Percentiles rank a stretch among this genome's conserved stretches.
Evolutionary conservation across 305 asterid genomes (phyloP).

Genomic region (Fraxinus xanthoxyloides): DNA sequence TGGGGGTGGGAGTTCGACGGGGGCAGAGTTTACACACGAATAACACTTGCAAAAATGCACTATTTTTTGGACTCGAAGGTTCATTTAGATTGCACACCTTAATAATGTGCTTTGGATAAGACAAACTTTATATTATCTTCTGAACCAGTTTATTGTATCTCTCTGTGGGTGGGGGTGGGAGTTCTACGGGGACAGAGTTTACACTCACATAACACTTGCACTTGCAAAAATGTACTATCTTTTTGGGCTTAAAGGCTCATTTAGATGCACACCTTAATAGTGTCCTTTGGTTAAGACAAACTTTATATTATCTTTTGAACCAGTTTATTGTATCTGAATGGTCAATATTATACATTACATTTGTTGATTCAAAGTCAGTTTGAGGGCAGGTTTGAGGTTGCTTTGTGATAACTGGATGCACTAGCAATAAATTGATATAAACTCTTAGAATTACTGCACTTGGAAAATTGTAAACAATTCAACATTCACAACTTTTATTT

Average conservation of each 20-base stretch:
- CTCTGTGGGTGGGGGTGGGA: neutral
- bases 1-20: neutral
- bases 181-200: neutral
- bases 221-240: neutral
- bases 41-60: neutral
- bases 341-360: neutral
- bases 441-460: neutral
- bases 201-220: neutral
- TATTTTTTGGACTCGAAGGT: neutral
- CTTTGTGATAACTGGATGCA: neutral
- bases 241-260: neutral
- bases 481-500: neutral
- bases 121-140: neutral
- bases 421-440: neutral
- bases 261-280: neutral
- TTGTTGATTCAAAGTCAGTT: neutral
- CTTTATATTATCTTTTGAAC: neutral
- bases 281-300: constrained; percentile 10
- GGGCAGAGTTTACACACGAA: neutral
- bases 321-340: neutral
- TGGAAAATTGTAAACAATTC: neutral
- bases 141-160: neutral
- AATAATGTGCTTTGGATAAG: constrained; percentile 12
- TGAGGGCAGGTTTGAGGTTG: neutral
- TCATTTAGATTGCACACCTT: neutral